phyloP scores from a whole-genome alignment of 1,284 basidiomycete species.

The Gymnopus androsaceus region DNA sequence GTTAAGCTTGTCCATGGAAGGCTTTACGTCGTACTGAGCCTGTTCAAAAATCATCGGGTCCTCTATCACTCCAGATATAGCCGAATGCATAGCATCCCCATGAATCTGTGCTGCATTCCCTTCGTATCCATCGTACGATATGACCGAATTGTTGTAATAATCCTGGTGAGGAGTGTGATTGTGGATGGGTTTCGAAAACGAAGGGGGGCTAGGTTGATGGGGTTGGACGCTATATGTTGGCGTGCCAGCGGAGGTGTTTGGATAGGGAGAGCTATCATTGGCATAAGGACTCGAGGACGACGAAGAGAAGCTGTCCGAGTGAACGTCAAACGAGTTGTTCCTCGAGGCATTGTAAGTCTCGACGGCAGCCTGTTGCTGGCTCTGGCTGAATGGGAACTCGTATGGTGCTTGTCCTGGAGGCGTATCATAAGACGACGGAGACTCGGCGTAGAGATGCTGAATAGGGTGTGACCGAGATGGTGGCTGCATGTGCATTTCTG shows the following conservation, averaged over 20 bases:
- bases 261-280: not conserved
- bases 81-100: constrained; percentile 2
- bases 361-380: not conserved
- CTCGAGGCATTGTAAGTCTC: not conserved
- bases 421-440: constrained; percentile 6
- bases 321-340: not conserved
- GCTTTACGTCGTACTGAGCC: constrained; percentile 11
- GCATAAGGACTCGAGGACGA: not conserved
- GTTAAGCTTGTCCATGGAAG: constrained; percentile 9
- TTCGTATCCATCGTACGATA: constrained; percentile 4
- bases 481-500: constrained; percentile 5
- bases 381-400: constrained; percentile 5
- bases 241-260: not conserved
- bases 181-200: not conserved
- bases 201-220: constrained; percentile 9
- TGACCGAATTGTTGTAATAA: not conserved
- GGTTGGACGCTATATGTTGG: not conserved
- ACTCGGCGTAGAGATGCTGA: constrained; percentile 10
- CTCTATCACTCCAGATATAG: not conserved
- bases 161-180: not conserved
- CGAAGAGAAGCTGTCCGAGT: not conserved
- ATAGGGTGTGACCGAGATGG: constrained; percentile 7
- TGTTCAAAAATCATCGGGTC: constrained; percentile 7
- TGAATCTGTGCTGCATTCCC: not conserved
- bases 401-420: not conserved